A percentile compares a stretch with the other conserved stretches of the same genome.
These are phyloP conservation scores for Hippophae tibetana DNA, from an alignment of 306 rosid genomes.

Conservation along the genomic window DNA sequence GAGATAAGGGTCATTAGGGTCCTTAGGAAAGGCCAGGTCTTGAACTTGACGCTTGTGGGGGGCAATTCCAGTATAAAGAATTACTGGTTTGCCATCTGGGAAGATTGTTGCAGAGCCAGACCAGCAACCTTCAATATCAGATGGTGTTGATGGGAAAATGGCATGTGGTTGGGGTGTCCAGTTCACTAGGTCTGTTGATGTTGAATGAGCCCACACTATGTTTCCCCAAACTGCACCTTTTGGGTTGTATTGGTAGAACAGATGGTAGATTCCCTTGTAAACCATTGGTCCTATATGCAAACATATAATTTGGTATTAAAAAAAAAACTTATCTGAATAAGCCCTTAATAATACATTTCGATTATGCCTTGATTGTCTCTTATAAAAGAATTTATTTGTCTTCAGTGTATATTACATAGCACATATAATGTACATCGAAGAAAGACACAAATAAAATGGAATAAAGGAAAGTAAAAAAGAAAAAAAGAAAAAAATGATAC, in stretches of 20 bases:
- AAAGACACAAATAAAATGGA: too few relatives aligned
- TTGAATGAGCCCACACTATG: conserved; percentile 84
- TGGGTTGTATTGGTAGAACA: conserved; percentile 79
- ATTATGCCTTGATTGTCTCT: too few relatives aligned
- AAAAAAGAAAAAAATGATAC: too few relatives aligned
- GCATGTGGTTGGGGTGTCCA: conserved; percentile 64
- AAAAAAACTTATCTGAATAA: too few relatives aligned
- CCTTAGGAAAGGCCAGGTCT: conserved; percentile 60
- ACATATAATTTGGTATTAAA: too few relatives aligned
- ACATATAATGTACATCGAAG: too few relatives aligned
- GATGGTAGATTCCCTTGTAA: conserved; percentile 61
- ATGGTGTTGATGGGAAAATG: conserved; percentile 48
- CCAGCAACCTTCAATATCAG: conserved; percentile 77
- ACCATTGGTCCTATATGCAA: conserved; percentile 45
- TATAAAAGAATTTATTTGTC: too few relatives aligned
- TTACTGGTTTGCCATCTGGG: conserved; percentile 47
- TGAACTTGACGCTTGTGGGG: conserved; percentile 56
- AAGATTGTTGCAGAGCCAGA: conserved; percentile 73
- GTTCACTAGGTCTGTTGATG: conserved; percentile 65
- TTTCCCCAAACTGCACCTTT: conserved; percentile 70
- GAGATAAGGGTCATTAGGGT: conserved; percentile 60
- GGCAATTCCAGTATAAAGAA: conserved; percentile 71
- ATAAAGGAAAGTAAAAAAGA: too few relatives aligned
- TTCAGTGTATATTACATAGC: too few relatives aligned
- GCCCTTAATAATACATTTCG: too few relatives aligned